Percentiles rank a stretch among this genome's conserved stretches.
Conservation (phyloP, 2,329 filamentous ascomycete species). For the Xylaria sp. region DNA sequence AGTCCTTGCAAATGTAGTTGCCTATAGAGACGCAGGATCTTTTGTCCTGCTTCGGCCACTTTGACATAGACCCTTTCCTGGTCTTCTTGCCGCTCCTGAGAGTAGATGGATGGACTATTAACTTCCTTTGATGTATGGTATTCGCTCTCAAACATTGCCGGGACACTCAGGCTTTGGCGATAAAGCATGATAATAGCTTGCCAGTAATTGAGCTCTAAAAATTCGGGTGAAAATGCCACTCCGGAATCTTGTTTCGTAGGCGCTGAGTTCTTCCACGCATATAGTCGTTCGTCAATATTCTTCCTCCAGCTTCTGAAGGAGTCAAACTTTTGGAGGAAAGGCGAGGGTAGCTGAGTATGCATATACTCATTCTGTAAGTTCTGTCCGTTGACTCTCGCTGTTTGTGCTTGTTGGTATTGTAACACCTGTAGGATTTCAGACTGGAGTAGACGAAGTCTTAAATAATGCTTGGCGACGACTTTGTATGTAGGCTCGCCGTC, state of each 20-base stretch:
- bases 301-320: slow-evolving; percentile 88
- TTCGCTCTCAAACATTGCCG: slow-evolving; percentile 82
- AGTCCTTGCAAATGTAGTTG: slow-evolving; percentile 86
- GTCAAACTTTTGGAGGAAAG: slow-evolving; percentile 82
- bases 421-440: slow-evolving; percentile 95
- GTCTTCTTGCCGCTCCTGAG: slow-evolving; percentile 73
- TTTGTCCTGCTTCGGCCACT: slow-evolving; percentile 92
- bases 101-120: slow-evolving; percentile 65
- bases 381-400: slow-evolving; percentile 70
- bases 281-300: slow-evolving; percentile 82
- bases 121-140: slow-evolving; percentile 69
- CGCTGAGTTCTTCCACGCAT: slow-evolving; percentile 84
- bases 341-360: slow-evolving; percentile 79
- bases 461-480: slow-evolving; percentile 88
- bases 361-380: slow-evolving; percentile 73
- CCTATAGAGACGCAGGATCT: slow-evolving; percentile 87
- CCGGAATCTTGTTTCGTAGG: slow-evolving; percentile 80
- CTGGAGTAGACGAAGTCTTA: slow-evolving; percentile 84
- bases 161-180: slow-evolving; percentile 85
- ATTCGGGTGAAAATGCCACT: slow-evolving; percentile 87
- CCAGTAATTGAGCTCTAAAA: slow-evolving; percentile 96
- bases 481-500: slow-evolving; percentile 81
- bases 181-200: slow-evolving; percentile 97
- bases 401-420: slow-evolving; percentile 87
- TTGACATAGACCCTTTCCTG: slow-evolving; percentile 93